Conservation (phyloP, 805 yeast genomes). For the Starmerella bombicola region DNA sequence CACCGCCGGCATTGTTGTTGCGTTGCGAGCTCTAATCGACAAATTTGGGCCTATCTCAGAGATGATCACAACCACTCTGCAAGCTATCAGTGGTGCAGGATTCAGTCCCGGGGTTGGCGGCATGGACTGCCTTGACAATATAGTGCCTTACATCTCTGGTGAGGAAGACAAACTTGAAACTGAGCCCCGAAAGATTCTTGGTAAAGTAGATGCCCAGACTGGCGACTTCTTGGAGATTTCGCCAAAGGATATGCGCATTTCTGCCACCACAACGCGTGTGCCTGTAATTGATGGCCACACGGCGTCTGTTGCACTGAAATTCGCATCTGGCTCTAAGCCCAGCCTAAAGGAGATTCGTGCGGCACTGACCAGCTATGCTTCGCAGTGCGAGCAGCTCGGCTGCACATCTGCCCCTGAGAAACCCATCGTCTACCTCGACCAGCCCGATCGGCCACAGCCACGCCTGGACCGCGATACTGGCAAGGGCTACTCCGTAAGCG, state of each 20-base stretch:
- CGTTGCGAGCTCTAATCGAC: slow-evolving; percentile 85
- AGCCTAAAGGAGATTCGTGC: slow-evolving; percentile 66
- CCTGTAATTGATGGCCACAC: slow-evolving; percentile 98
- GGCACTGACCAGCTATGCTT: slow-evolving; percentile 55
- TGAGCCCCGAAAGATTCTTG: slow-evolving; percentile 94
- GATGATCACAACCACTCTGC: slow-evolving; percentile 81
- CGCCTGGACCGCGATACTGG: slow-evolving; percentile 94
- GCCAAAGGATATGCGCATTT: slow-evolving; percentile 55
- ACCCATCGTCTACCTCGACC: slow-evolving; percentile 83
- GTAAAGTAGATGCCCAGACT: slow-evolving; percentile 35
- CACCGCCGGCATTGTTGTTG: slow-evolving; percentile 95
- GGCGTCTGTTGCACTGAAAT: slow-evolving; percentile 79
- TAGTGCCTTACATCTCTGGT: slow-evolving; percentile 88
- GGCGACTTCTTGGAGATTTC: slow-evolving; percentile 34
- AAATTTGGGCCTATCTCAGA: slow-evolving; percentile 80
- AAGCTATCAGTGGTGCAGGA: slow-evolving; percentile 97
- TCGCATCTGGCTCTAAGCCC: slow-evolving; percentile 74
- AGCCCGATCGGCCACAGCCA: slow-evolving; percentile 92
- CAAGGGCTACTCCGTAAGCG: slow-evolving; percentile 83
- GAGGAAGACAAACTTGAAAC: slow-evolving; percentile 98
- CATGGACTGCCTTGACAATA: slow-evolving; percentile 85
- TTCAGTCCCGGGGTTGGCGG: slow-evolving; percentile 96
- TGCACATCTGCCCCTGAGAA: slow-evolving; percentile 91
- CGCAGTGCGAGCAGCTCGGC: slow-evolving; percentile 68
- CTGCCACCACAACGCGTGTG: slow-evolving; percentile 94